Conservation (phyloP, 192 early-diverging fungal genomes). For the Chytriomyces sp. region DNA sequence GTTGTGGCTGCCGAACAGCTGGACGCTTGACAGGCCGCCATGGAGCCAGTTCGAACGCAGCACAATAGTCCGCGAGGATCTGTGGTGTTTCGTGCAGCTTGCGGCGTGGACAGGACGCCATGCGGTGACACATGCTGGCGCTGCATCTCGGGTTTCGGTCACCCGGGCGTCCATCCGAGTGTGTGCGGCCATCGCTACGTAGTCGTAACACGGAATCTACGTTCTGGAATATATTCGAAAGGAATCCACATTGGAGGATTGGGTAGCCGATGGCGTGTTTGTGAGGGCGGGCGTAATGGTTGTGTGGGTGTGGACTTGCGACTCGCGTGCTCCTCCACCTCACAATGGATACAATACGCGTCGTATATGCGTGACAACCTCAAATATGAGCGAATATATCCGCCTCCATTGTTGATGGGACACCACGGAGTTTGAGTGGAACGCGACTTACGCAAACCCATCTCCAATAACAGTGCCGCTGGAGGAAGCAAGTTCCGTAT, state of each 20-base stretch:
- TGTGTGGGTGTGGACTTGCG: background rate
- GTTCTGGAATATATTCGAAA: too few species aligned
- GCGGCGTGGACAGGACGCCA: background rate
- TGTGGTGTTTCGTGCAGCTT: background rate
- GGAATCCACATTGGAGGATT: background rate
- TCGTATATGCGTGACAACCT: background rate
- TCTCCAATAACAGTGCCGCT: slow-evolving; percentile 37
- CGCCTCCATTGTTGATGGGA: background rate
- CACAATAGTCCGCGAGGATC: too few species aligned
- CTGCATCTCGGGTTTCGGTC: background rate
- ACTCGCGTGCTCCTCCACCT: background rate
- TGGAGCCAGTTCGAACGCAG: too few species aligned
- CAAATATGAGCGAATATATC: background rate
- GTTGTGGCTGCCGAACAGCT: too few species aligned
- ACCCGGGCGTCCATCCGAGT: too few species aligned
- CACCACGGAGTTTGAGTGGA: background rate
- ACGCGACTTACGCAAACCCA: background rate
- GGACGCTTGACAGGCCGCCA: too few species aligned
- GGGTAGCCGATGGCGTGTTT: background rate
- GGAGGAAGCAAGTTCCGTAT: slow-evolving; percentile 97
- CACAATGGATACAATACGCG: background rate
- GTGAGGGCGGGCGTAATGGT: background rate
- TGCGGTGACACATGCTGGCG: background rate
- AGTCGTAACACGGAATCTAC: too few species aligned
- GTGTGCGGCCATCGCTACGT: too few species aligned